phyloP scores from a whole-genome alignment of 768 basidiomycete genomes.

The Rickenella mellea region DNA sequence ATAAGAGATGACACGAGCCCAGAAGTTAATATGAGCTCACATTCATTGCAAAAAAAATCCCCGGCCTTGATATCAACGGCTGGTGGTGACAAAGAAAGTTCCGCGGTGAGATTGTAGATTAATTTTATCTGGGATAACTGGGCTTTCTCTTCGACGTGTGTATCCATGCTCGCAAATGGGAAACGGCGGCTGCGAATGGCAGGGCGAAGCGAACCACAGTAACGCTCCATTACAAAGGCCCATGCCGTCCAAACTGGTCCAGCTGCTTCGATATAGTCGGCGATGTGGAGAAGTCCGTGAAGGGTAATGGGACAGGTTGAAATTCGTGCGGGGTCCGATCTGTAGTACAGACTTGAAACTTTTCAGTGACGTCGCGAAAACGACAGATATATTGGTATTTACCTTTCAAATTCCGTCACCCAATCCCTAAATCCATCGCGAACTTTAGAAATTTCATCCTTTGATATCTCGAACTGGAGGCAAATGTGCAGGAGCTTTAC shows the following conservation, averaged over 20 bases:
- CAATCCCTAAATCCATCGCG: constrained; percentile 9
- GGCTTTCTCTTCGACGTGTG: constrained; percentile 4
- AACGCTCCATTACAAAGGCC: constrained; percentile 23
- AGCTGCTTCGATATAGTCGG: constrained; percentile 13
- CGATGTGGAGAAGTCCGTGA: constrained; percentile 22
- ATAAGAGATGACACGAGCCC: too few relatives aligned
- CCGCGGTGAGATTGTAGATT: constrained; percentile 5
- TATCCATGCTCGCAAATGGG: constrained; percentile 12
- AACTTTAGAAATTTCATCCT: constrained; percentile 8
- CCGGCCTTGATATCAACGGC: too few relatives aligned
- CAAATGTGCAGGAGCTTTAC: constrained; percentile 14
- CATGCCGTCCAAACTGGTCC: constrained; percentile 18
- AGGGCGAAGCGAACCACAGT: constrained; percentile 14
- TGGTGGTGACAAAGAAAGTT: too few relatives aligned
- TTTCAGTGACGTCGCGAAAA: too few relatives aligned
- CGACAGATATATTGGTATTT: too few relatives aligned
- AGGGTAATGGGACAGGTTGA: constrained; percentile 22
- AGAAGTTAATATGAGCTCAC: too few relatives aligned
- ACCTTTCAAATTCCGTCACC: constrained; percentile 14
- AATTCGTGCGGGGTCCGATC: constrained; percentile 12
- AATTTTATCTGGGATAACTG: constrained; percentile 9
- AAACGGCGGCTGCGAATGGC: constrained; percentile 12
- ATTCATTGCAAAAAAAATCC: too few relatives aligned
- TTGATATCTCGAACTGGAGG: constrained; percentile 13
- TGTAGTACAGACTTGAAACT: constrained; percentile 23